Evolutionary conservation across 305 asterid species (phyloP), one percentile per base, ranked within the genome.

Genomic region (Ilex paraguariensis): DNA sequence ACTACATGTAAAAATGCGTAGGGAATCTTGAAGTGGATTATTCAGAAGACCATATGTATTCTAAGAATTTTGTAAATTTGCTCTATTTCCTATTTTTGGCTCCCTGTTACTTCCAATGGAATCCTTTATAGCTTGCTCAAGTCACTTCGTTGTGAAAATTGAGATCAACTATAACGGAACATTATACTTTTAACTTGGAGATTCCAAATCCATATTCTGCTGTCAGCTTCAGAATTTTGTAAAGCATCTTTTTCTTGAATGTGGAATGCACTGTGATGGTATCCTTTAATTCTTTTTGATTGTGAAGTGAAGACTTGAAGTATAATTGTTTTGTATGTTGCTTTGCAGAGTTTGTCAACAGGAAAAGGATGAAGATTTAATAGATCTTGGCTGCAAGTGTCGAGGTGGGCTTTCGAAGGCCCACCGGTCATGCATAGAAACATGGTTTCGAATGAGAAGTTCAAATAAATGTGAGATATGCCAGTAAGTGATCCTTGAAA

Each of bases 401-500:
- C 69, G 84, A 68, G 90, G 92, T 61, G 92, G 90, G 52, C 89
- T 87, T 66, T 79, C 90, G 31, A 82, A 79, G 73, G 95, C 92
- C 51, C 95, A 87, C 72, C 79, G 63, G 11, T 70, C 92, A 10
- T 87, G 95, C 73, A 87, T 87, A 71, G 66, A 73, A 62, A 82
- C 82, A 63, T 84, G 90, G 92, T 84, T 84, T 70, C 80, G 62
- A 56, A 79, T 76, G 15, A 81, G 87, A 69, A 92, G 95, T 64
- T 84, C 95, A 52, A 87, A 87, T 77, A 84, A 73, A 75, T 87
- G 92, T 62, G 92, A 87, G 75, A 84, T 87, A 66, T 87, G 95
- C 91, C 91, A 78, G 92, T 86, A 84, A 78, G 91, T 78, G 54
- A 31, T 51, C 31, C 13, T 11, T 48, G 31, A 31, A 54, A 56